Evolutionary conservation across 306 rosid species (phyloP).

Genomic region (Hippophae tibetana): DNA sequence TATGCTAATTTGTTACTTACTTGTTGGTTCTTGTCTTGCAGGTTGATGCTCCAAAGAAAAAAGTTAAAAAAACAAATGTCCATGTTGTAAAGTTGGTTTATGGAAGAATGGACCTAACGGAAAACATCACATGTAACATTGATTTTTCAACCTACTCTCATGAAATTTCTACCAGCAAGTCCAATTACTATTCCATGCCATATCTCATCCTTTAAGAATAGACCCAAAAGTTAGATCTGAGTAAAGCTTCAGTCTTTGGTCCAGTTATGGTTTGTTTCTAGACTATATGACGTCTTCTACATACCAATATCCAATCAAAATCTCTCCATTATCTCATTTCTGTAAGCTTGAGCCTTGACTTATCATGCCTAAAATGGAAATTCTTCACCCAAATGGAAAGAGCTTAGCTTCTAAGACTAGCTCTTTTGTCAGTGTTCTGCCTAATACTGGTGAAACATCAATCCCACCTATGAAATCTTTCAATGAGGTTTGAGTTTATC

Average conservation of each 20-base stretch:
- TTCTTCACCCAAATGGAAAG: constrained; percentile 6
- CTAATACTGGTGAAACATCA: constrained; percentile 2
- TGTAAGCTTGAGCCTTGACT: too few species aligned
- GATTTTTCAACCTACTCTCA: too few species aligned
- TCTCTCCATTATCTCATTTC: constrained; percentile 3
- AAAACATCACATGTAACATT: too few species aligned
- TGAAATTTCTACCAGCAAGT: background rate
- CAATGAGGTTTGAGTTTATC: constrained; percentile 27
- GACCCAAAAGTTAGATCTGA: background rate
- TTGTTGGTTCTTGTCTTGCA: too few species aligned
- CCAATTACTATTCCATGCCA: background rate
- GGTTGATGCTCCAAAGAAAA: too few species aligned
- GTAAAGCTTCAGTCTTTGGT: background rate
- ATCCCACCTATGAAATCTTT: constrained; percentile 13
- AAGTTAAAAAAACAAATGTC: too few species aligned
- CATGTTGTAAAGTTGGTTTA: constrained; percentile 57
- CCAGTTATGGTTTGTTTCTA: background rate
- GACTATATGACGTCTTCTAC: constrained; percentile 7
- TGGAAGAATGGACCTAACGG: constrained; percentile 41
- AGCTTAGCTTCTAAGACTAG: constrained; percentile 5
- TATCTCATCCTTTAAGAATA: background rate
- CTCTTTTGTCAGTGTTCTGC: constrained; percentile 18
- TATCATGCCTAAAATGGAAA: background rate
- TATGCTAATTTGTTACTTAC: too few species aligned
- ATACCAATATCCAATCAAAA: constrained; percentile 5